These are phyloP conservation scores for Solanum tarapatanum DNA, from an alignment of 257 asterid genomes.

Conservation along the genomic window DNA sequence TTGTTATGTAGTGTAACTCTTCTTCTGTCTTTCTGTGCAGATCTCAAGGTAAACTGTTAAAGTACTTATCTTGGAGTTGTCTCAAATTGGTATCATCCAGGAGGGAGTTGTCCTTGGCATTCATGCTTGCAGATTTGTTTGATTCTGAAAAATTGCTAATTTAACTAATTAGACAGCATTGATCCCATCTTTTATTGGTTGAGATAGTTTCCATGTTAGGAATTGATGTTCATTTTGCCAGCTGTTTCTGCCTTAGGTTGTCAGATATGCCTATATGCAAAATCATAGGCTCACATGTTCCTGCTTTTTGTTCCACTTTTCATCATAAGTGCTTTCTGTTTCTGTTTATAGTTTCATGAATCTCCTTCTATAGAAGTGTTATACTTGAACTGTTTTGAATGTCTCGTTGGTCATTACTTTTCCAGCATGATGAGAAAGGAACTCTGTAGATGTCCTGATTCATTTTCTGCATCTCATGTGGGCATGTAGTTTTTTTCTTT, in stretches of 20 bases:
- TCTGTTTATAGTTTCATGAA: neutral
- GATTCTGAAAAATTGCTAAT: neutral
- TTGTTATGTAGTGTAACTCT: neutral
- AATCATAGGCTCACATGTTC: neutral
- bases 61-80: conserved; percentile 17
- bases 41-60: conserved; percentile 56
- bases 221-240: neutral
- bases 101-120: conserved; percentile 16
- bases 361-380: neutral
- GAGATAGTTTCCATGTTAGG: neutral
- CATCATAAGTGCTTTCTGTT: neutral
- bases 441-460: neutral
- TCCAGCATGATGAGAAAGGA: neutral
- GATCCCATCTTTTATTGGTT: neutral
- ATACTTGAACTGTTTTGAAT: neutral
- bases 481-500: neutral
- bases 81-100: conserved; percentile 19
- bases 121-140: neutral
- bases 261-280: neutral
- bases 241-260: neutral
- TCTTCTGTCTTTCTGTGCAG: conserved; percentile 40
- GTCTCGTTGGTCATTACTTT: neutral
- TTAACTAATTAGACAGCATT: neutral
- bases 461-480: neutral
- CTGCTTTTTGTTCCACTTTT: neutral